Evolutionary conservation across 1,284 basidiomycete genomes (phyloP), one percentile per base, ranked within the genome.

Genomic region (Fistulinella cinereoalba): DNA sequence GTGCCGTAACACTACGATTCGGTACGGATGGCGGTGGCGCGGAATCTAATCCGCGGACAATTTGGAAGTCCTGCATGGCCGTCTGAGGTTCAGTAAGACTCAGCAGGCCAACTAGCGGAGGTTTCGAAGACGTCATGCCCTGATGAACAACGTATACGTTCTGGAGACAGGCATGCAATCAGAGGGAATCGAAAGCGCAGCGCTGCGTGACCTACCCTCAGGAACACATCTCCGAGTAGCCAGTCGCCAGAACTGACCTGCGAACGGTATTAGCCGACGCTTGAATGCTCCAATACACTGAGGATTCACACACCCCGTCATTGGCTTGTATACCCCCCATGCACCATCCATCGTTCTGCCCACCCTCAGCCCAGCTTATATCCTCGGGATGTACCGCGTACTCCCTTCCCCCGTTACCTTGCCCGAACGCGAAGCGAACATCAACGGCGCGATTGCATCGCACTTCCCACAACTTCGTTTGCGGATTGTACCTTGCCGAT

Each of bases 231-330:
- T 13, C 80, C 80, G 18, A 81, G 67, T 15, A 83, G 67, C 81
- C 81, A 83, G 60, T 83, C 81, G 4, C 76, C 78, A n/a, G 76
- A 76, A 52, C 72, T 73, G 31, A 83, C 74, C 74, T 81, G 51
- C 29, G 13, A 21, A 15, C 27, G 1, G 15, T 16, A 22, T 56
- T 6, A 62, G 51, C 21, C 23, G 19, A 24, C 16, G 2, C n/a
- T 21, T 19, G 15, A 42, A 36, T 19, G 21, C 1, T 3, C n/a
- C 6, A 15, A 39, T 5, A 2, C n/a, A 31, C 18, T n/a, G n/a
- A n/a, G 19, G 13, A 31, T 27, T 33, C 37, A 60, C 70, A 48
- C 54, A 79, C 78, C 24, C 61, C 61, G 54, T 82, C 76, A 47
- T 77, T 81, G 25, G 71, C 69, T 52, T 83, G 81, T 22, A 83